Percentiles rank a stretch among this genome's conserved stretches.
These are phyloP conservation scores for Diaporthe velutina DNA, from an alignment of 2,329 filamentous ascomycete genomes.

Conservation along the genomic window DNA sequence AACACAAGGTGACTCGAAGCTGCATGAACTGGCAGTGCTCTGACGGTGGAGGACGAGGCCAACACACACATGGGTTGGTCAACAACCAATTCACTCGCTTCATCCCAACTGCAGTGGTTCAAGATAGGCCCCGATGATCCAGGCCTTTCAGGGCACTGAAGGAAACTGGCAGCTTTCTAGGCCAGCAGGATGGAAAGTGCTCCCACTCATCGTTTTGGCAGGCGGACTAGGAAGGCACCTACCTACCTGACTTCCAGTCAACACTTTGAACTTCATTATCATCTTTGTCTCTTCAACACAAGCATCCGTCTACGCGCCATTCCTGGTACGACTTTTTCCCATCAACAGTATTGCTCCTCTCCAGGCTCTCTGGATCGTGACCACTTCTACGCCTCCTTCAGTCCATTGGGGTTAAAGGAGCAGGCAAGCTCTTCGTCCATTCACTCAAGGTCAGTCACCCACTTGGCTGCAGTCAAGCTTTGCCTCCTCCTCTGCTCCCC, in stretches of 20 bases:
- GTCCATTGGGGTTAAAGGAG: not conserved
- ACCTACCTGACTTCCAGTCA: not conserved
- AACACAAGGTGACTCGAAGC: not conserved
- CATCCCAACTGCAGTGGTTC: not conserved
- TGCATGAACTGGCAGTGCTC: not conserved
- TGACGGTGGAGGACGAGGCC: not conserved
- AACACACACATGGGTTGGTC: not conserved
- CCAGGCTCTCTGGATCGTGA: not conserved
- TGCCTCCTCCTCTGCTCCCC: not conserved
- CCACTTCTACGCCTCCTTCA: not conserved
- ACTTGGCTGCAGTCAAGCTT: not conserved
- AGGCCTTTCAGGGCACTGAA: not conserved
- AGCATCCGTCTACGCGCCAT: not conserved
- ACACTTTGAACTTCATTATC: not conserved
- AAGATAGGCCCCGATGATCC: not conserved
- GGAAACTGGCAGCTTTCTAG: not conserved
- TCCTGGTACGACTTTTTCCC: not conserved
- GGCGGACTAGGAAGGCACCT: not conserved
- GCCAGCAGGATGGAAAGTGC: not conserved
- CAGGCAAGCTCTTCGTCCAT: not conserved
- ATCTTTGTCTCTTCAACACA: not conserved
- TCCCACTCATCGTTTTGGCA: not conserved
- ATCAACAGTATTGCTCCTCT: not conserved
- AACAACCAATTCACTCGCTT: not conserved
- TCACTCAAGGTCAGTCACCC: conserved; percentile 20